Conservation (phyloP, 371 early-diverging fungal genomes). For the Mortierella sp. region DNA sequence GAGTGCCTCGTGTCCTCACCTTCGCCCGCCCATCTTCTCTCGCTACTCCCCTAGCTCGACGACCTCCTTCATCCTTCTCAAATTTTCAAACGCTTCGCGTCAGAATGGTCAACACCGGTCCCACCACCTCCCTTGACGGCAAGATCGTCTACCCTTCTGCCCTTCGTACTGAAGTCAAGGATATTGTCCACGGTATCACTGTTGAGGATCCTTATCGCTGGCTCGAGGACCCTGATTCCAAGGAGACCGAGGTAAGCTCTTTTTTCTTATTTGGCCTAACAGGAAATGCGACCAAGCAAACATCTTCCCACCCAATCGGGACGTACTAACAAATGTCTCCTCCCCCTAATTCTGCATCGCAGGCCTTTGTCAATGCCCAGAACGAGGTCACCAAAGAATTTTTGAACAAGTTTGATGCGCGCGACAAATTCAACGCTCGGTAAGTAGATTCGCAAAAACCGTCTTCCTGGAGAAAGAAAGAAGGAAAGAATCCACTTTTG, state of each 20-base stretch:
- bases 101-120: conserved; percentile 31
- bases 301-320: no score
- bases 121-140: conserved; percentile 29
- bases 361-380: conserved; percentile 57
- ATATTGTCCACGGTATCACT: conserved; percentile 55
- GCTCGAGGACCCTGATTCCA: conserved; percentile 63
- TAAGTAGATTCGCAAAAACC: conserved; percentile 20
- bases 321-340: no score
- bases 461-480: conserved; percentile 8
- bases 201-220: conserved; percentile 67
- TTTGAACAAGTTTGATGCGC: conserved; percentile 50
- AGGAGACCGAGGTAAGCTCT: conserved; percentile 57
- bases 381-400: conserved; percentile 37
- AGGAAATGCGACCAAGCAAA: not conserved
- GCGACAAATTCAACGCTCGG: conserved; percentile 52
- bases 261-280: not conserved
- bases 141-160: conserved; percentile 51
- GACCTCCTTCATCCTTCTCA: not conserved
- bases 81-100: not conserved
- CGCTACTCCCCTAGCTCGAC: not conserved
- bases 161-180: conserved; percentile 58
- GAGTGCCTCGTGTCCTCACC: no score
- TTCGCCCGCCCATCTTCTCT: no score
- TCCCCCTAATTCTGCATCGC: no score
- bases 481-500: no score